A percentile compares a stretch with the other conserved stretches of the same genome.
phyloP scores from a whole-genome alignment of 108 stramenopile species.

The Stephanodiscus triporus region DNA sequence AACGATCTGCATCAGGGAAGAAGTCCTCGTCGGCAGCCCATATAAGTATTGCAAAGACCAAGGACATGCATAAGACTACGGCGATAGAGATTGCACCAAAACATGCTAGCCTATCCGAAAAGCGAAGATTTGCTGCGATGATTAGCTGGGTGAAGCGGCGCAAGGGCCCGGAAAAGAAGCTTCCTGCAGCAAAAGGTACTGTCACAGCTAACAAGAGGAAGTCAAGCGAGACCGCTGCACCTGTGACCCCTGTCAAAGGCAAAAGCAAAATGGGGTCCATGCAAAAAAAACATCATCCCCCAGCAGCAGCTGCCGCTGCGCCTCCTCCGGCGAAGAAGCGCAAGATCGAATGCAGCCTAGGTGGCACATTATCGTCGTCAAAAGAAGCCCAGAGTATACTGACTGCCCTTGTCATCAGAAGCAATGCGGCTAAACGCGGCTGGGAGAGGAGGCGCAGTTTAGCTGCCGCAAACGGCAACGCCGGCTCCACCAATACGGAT shows the following conservation, averaged over 20 bases:
- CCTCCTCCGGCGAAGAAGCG: constrained; percentile 6
- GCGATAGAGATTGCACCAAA: constrained; percentile 1
- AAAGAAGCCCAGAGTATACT: constrained; percentile 1
- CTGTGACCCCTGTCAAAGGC: constrained; percentile 1
- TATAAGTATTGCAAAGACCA: background rate
- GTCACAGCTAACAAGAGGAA: background rate
- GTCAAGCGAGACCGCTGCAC: background rate
- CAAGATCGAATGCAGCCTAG: background rate
- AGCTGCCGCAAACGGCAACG: background rate
- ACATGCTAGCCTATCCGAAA: constrained; percentile 29
- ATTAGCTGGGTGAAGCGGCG: constrained; percentile 33
- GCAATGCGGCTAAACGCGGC: constrained; percentile 21
- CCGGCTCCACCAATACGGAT: background rate
- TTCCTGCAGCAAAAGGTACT: background rate
- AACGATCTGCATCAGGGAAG: background rate
- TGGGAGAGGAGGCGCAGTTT: constrained; percentile 15
- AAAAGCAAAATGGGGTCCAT: constrained; percentile 1
- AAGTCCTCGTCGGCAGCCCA: constrained; percentile 8
- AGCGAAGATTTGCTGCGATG: constrained; percentile 38
- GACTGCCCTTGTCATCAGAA: constrained; percentile 3
- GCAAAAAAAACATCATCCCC: constrained; percentile 1
- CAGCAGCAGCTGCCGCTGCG: background rate
- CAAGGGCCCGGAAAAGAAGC: background rate
- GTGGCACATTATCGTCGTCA: constrained; percentile 14
- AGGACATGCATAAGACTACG: background rate